Evolutionary conservation across 139 green algal genomes (phyloP).

Genomic region (Coelastrella sp.): DNA sequence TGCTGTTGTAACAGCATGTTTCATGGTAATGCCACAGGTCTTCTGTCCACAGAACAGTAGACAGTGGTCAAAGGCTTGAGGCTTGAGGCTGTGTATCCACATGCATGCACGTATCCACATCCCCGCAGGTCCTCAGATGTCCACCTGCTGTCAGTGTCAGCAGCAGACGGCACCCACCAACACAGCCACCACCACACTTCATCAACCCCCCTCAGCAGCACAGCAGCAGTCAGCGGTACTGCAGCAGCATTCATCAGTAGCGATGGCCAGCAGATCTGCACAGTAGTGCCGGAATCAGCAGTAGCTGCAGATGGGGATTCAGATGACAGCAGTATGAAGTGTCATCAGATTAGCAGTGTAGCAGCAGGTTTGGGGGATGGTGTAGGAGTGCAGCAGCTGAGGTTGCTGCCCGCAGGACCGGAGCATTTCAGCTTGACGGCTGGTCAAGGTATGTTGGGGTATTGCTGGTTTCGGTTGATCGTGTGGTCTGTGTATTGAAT

Average conservation of each 20-base stretch:
- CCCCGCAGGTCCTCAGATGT: conserved; percentile 11
- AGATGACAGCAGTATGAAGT: not conserved
- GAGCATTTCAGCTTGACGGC: not conserved
- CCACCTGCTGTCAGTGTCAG: not conserved
- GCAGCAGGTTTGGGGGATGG: not conserved
- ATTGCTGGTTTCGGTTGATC: not conserved
- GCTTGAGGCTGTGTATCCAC: too few relatives aligned
- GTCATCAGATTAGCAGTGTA: not conserved
- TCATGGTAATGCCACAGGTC: too few relatives aligned
- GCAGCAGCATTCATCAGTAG: not conserved
- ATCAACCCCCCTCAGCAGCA: not conserved
- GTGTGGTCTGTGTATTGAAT: too few relatives aligned
- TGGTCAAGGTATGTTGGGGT: not conserved
- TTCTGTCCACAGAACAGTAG: too few relatives aligned
- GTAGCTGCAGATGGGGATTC: not conserved
- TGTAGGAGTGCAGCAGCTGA: not conserved
- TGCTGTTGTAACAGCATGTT: too few relatives aligned
- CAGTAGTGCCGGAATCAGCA: not conserved
- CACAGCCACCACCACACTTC: not conserved
- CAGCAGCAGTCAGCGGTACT: not conserved
- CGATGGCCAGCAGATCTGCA: conserved; percentile 25
- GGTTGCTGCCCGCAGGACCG: not conserved
- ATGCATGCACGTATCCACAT: too few relatives aligned
- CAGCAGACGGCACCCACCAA: conserved; percentile 17
- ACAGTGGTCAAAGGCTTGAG: too few relatives aligned